Evolutionary conservation across 176 grass and related monocot genomes (phyloP).

Genomic region (Puccinellia tenuiflora): DNA sequence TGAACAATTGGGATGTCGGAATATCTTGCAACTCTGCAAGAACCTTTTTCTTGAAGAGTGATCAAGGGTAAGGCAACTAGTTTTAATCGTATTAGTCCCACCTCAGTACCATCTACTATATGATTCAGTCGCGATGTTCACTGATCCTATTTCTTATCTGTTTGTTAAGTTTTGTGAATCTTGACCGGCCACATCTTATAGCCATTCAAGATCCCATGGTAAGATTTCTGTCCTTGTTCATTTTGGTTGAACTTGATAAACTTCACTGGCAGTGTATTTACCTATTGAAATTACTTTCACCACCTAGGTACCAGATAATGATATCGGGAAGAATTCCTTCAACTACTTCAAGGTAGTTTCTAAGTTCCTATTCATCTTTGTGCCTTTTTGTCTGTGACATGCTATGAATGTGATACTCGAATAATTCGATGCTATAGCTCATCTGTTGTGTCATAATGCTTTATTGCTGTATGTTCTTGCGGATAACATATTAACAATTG

Average conservation of each 20-base stretch:
- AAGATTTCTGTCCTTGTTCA: slow-evolving; percentile 31
- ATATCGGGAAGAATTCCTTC: slow-evolving; percentile 93
- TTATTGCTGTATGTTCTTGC: not conserved
- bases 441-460: not conserved
- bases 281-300: slow-evolving; percentile 16
- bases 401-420: slow-evolving; percentile 2
- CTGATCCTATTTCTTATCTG: slow-evolving; percentile 8
- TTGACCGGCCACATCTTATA: slow-evolving; percentile 71
- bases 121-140: not conserved
- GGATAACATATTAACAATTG: not conserved
- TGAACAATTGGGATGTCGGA: slow-evolving; percentile 79
- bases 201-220: slow-evolving; percentile 97
- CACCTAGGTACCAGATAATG: slow-evolving; percentile 76
- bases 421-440: not conserved
- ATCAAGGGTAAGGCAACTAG: slow-evolving; percentile 52
- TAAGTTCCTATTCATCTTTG: not conserved
- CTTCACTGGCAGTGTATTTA: slow-evolving; percentile 24
- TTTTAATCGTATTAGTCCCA: not conserved
- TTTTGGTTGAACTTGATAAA: slow-evolving; percentile 11
- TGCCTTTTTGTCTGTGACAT: not conserved
- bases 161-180: slow-evolving; percentile 67
- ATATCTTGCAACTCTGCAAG: slow-evolving; percentile 79
- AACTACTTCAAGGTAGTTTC: slow-evolving; percentile 88
- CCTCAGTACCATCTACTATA: slow-evolving; percentile 6
- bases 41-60: slow-evolving; percentile 70